Evolutionary conservation across 2,329 filamentous ascomycete genomes (phyloP).

Genomic region (Scedosporium apiospermum): DNA sequence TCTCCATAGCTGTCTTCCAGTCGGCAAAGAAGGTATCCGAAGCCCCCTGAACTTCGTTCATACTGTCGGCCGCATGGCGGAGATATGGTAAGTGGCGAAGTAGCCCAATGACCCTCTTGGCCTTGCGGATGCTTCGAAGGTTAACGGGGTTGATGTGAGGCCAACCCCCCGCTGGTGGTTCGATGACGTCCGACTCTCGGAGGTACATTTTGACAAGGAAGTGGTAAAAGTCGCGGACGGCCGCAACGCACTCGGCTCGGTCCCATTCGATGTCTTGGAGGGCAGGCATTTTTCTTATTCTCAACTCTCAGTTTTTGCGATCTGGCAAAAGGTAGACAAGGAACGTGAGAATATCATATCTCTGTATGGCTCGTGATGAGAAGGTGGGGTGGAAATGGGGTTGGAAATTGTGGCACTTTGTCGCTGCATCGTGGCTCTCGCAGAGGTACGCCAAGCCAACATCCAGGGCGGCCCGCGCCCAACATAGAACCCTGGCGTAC

Average conservation of each 20-base stretch:
- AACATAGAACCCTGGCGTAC: conserved; percentile 20
- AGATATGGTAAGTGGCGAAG: conserved; percentile 20
- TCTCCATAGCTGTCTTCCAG: conserved; percentile 8
- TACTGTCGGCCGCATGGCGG: conserved; percentile 5
- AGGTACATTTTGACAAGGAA: conserved; percentile 19
- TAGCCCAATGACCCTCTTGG: conserved; percentile 18
- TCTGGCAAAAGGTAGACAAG: too few relatives aligned
- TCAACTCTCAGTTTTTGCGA: too few relatives aligned
- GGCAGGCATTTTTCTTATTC: too few relatives aligned
- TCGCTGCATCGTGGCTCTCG: conserved; percentile 2
- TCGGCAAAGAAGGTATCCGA: conserved; percentile 12
- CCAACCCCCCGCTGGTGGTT: conserved; percentile 19
- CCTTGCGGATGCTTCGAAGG: conserved; percentile 11
- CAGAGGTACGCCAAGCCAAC: conserved; percentile 11
- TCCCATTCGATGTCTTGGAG: too few relatives aligned
- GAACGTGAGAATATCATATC: too few relatives aligned
- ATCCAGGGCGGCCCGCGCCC: too few relatives aligned
- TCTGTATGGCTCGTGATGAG: too few relatives aligned
- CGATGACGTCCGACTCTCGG: conserved; percentile 12
- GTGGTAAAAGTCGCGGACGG: conserved; percentile 12
- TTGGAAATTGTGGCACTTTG: too few relatives aligned
- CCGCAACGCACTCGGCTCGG: too few relatives aligned
- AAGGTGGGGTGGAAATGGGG: too few relatives aligned
- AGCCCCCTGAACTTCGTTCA: conserved; percentile 5
- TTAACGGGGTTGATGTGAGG: conserved; percentile 13